Base-by-base conservation (phyloP, 345 rosid genomes). In the Kernera saxatilis region DNA sequence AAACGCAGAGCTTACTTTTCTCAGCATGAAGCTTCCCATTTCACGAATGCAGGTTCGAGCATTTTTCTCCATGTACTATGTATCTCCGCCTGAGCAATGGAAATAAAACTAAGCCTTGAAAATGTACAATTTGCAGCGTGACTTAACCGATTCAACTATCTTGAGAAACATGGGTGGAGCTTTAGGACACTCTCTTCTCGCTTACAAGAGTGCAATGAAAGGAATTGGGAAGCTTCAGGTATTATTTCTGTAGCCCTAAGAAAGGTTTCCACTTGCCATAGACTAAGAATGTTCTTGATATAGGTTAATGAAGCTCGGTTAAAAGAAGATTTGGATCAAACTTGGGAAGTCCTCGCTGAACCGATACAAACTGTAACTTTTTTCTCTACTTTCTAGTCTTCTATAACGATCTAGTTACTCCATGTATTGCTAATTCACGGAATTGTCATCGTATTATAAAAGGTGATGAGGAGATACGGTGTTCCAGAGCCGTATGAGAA, bases 271-370 rank as follows among this genome's bases (percentile, higher is more conserved):
- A 43, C 32, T 33, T 72, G 32, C 15, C 65, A 72, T 25, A 64
- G 12, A 13, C 65, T 58, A 29, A 57, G 5, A 8, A 53, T 73
- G 68, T 37, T 70, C 1, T 59, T 50, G 60, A 8, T 40, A 30
- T 82, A 92, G 98, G 97, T 95, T 12, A 95, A 92, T 60, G 91
- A 84, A 82, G 85, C 88, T 73, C 74, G 85, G 54, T 71, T 95
- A 69, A 82, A 73, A 18, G 93, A 87, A 72, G 96, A 95, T 82
- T 79, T 92, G 88, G 80, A 92, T 82, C 79, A 86, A 17, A 76
- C 86, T 32, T 92, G 98, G 97, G 96, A 94, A 84, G 91, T 94
- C 75, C 99, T 95, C 41, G 98, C 98, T 35, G 99, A 95, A 75
- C 97, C 96, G 18, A 86, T 92, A 59, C 98, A 92, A 70, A 95